Evolutionary conservation across 192 early-diverging fungal genomes (phyloP).

Genomic region (Gryganskiella cystojenkinii): DNA sequence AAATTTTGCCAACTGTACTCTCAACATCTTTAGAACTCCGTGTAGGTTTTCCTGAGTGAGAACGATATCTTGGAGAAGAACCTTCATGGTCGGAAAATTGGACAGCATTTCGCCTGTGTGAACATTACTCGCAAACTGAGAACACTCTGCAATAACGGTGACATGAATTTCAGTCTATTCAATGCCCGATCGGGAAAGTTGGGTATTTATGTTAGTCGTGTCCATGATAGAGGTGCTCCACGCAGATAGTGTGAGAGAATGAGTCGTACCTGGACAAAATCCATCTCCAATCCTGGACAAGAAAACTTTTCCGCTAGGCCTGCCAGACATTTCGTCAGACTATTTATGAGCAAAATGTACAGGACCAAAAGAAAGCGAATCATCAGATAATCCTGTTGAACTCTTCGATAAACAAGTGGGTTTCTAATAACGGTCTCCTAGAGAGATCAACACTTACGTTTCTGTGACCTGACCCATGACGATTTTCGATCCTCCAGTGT

Average conservation of each 20-base stretch:
- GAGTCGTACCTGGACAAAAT: constrained; percentile 38
- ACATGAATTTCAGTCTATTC: constrained; percentile 57
- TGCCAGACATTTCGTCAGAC: constrained; percentile 42
- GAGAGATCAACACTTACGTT: constrained; percentile 39
- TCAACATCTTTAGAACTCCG: constrained; percentile 52
- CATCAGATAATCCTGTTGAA: background rate
- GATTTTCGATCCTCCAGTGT: constrained; percentile 50
- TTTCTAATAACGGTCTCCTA: background rate
- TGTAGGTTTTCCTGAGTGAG: constrained; percentile 51
- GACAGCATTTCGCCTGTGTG: constrained; percentile 65
- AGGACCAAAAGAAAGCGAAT: background rate
- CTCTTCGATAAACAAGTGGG: background rate
- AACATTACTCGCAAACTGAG: constrained; percentile 68
- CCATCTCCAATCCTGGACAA: constrained; percentile 31
- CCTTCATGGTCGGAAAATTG: constrained; percentile 69
- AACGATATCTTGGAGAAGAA: constrained; percentile 60
- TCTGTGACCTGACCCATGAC: constrained; percentile 64
- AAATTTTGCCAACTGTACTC: constrained; percentile 54
- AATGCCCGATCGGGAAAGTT: too few relatives aligned
- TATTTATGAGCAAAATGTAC: background rate
- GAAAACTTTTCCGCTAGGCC: constrained; percentile 47
- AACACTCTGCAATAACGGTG: constrained; percentile 69
- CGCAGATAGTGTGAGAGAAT: background rate
- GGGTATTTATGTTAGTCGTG: too few relatives aligned
- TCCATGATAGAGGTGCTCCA: background rate